phyloP scores from a whole-genome alignment of 2,329 filamentous ascomycete species.

The Escovopsis sp. region DNA sequence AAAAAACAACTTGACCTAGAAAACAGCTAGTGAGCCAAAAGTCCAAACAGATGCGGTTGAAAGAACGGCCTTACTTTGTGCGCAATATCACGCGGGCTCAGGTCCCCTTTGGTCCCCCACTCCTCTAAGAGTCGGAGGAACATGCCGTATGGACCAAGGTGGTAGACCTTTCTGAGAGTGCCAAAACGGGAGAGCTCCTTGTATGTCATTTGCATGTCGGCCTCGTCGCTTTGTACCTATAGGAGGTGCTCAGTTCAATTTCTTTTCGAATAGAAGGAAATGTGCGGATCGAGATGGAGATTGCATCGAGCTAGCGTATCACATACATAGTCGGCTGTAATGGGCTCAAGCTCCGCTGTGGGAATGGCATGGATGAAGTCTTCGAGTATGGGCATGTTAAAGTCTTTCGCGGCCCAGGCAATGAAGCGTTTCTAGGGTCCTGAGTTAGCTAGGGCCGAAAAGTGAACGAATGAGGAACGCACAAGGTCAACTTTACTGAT shows the following conservation, averaged over 20 bases:
- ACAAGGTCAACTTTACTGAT: slow-evolving; percentile 42
- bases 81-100: slow-evolving; percentile 20
- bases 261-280: no score
- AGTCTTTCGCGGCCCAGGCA: slow-evolving; percentile 36
- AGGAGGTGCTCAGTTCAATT: no score
- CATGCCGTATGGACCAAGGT: slow-evolving; percentile 25
- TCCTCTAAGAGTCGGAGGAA: slow-evolving; percentile 25
- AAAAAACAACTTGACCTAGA: slow-evolving; percentile 18
- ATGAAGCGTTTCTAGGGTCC: slow-evolving; percentile 39
- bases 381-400: slow-evolving; percentile 45
- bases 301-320: not conserved
- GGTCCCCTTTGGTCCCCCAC: slow-evolving; percentile 18
- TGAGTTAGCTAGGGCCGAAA: not conserved
- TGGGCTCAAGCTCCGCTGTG: slow-evolving; percentile 35
- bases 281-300: not conserved
- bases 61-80: slow-evolving; percentile 13
- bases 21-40: not conserved
- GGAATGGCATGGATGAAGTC: slow-evolving; percentile 46
- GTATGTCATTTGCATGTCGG: slow-evolving; percentile 30
- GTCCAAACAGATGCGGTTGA: not conserved
- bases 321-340: slow-evolving; percentile 19
- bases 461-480: no score
- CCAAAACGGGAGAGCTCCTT: slow-evolving; percentile 26
- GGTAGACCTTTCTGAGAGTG: slow-evolving; percentile 25
- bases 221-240: slow-evolving; percentile 24